Evolutionary conservation across 1,284 basidiomycete species (phyloP), one percentile per base, ranked within the genome.

Genomic region (Bondarzewia mesenterica): DNA sequence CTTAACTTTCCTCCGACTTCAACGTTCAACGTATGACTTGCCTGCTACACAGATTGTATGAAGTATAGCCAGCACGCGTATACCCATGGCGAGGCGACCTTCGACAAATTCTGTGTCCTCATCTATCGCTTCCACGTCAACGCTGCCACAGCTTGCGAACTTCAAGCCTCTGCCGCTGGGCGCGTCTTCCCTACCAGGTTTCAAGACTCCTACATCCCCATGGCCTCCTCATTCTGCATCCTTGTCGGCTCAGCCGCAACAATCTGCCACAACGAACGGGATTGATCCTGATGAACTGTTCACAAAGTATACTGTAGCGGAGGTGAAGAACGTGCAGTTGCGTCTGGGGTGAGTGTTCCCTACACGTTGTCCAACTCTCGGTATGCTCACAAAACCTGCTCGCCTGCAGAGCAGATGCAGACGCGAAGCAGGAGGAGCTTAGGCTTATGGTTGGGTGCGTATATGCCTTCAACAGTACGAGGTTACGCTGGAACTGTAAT

Each of bases 401-500:
- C 23, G 50, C 27, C 8, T n/a, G n/a, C 53, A 91, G 89, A 64
- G 70, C 75, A n/a, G 89, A 93, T 64, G 92, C 92, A 2, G 80
- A 92, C 60, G 85, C 84, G 45, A 95, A 95, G 66, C 89, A 92
- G 60, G 87, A 92, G 58, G 93, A 97, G 63, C 76, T 96, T 40
- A 75, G 93, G 55, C 74, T 89, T 23, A 97, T 95, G 93, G 93
- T 97, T 64, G 93, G 91, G 91, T 94, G 67, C 76, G 90, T 82
- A 50, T 21, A 45, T 21, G 32, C 53, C 16, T 36, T 46, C 38
- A n/a, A 4, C 42, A 40, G 40, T 5, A 42, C 23, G 32, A 37
- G 21, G 49, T 50, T 43, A 27, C 47, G 45, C 39, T 37, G 58
- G 50, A 66, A 66, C 60, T 62, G 56, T 63, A 66, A 59, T 60